Evolutionary conservation across 2,329 filamentous ascomycete species (phyloP), one percentile per base, ranked within the genome.

Genomic region (Fusarium begoniae): DNA sequence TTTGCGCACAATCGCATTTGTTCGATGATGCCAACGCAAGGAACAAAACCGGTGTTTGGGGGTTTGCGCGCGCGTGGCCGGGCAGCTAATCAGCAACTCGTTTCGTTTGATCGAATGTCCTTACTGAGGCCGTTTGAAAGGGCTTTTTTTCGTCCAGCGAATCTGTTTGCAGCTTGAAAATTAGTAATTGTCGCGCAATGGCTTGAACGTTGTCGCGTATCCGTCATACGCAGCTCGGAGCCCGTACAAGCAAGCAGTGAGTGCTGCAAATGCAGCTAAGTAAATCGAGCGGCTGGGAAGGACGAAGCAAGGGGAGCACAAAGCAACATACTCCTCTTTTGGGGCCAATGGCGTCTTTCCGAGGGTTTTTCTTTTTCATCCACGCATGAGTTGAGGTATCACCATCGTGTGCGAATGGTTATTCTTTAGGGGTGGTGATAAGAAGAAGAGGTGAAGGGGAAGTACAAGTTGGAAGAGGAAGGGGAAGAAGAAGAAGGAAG

Each of bases 271-370:
- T 44, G 47, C 55, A 65, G 56, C 67, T 70, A 51, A 51, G 62
- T 58, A 56, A 64, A 75, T 59, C 51, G 63, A 65, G 72, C 70
- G 57, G 65, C 57, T 76, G 69, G 69, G 69, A 45, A 73, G 43
- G 41, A 30, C 18, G 41, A 66, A 60, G 66, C 68, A 67, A 69
- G 64, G 71, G 75, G 65, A 66, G 64, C 62, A 48, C 67, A 51
- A 69, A 63, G 67, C 69, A 76, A 63, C 75, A 74, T 77, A 68
- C 68, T 75, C 75, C 68, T 72, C 65, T 67, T 72, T 64, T 50
- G 62, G 66, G 61, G 73, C 72, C 73, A 76, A 74, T 70, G 75
- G 75, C 72, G 68, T 66, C 50, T 68, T 67, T 72, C 44, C 50
- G 55, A 58, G 20, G 32, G 47, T 63, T 55, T 55, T 72, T 40